A percentile compares a stretch with the other conserved stretches of the same genome.
These are phyloP conservation scores for Didymella segeticola DNA, from an alignment of 2,329 filamentous ascomycete species.

Conservation along the genomic window DNA sequence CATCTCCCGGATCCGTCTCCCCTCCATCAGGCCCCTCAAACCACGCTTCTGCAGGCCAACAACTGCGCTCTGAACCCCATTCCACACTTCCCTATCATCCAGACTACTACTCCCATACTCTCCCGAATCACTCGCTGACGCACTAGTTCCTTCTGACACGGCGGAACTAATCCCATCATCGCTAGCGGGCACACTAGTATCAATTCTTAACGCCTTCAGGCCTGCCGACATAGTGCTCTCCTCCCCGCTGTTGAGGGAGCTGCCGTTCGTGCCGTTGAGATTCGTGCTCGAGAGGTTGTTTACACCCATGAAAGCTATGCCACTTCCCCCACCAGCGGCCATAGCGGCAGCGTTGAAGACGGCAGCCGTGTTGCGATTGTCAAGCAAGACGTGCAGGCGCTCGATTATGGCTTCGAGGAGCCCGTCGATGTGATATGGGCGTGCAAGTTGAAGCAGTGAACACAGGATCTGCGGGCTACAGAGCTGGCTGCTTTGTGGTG, in stretches of 20 bases:
- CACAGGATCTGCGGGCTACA: constrained; percentile 96
- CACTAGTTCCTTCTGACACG: constrained; percentile 37
- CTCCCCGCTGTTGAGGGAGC: constrained; percentile 19
- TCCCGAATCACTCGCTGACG: constrained; percentile 43
- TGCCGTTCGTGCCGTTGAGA: constrained; percentile 39
- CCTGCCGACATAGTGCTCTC: constrained; percentile 44
- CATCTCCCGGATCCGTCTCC: constrained; percentile 80
- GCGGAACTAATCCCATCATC: constrained; percentile 48
- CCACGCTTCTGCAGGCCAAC: constrained; percentile 96
- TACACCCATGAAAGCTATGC: constrained; percentile 67
- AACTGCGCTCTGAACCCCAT: constrained; percentile 80
- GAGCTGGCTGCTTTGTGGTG: constrained; percentile 74
- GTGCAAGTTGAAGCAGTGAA: constrained; percentile 89
- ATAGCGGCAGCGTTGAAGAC: constrained; percentile 98
- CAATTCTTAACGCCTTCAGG: constrained; percentile 55
- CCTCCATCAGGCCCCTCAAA: constrained; percentile 91
- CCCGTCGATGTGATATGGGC: constrained; percentile 92
- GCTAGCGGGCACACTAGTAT: constrained; percentile 54
- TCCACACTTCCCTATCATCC: constrained; percentile 73
- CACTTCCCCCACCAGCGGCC: constrained; percentile 91
- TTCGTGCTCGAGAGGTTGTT: constrained; percentile 32
- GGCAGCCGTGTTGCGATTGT: constrained; percentile 91
- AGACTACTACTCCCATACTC: constrained; percentile 45
- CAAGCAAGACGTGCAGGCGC: constrained; percentile 84
- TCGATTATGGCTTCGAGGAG: constrained; percentile 92